Conservation (phyloP, 352 stramenopile genomes). For the Phytophthora podocarpi region DNA sequence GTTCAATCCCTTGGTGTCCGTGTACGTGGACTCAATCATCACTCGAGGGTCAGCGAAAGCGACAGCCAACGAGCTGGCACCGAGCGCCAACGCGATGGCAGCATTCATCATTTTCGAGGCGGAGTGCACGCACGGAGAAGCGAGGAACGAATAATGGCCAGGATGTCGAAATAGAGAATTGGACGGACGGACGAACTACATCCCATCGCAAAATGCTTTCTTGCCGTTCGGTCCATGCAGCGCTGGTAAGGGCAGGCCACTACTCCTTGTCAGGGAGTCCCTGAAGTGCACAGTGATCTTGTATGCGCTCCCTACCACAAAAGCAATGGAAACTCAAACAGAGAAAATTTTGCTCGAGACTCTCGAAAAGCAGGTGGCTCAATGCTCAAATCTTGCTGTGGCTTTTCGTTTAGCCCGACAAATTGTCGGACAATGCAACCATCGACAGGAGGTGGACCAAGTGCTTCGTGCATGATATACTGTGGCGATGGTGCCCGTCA, state of each 20-base stretch:
- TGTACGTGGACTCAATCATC: constrained; percentile 43
- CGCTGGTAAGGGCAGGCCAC: constrained; percentile 9
- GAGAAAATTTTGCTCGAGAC: not conserved
- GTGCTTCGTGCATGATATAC: not conserved
- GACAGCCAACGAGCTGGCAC: constrained; percentile 11
- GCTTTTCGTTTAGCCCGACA: too few species aligned
- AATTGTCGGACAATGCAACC: too few species aligned
- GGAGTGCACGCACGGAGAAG: not conserved
- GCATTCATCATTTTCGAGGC: constrained; percentile 14
- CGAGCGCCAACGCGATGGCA: constrained; percentile 15
- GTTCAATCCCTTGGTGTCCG: constrained; percentile 25
- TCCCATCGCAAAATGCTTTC: constrained; percentile 31
- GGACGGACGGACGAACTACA: constrained; percentile 21
- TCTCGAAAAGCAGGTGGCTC: constrained; percentile 12
- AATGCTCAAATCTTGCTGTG: too few species aligned
- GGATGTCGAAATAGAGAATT: constrained; percentile 10
- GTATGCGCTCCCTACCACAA: constrained; percentile 10
- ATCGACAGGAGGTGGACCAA: constrained; percentile 5
- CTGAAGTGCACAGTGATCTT: constrained; percentile 2
- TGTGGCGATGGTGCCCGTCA: not conserved
- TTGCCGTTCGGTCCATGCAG: constrained; percentile 24
- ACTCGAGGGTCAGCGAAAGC: constrained; percentile 22
- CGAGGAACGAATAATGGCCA: constrained; percentile 51
- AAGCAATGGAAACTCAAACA: not conserved
- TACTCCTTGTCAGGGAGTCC: too few species aligned